These are phyloP conservation scores for Chalciporus piperatoides DNA, from an alignment of 1,284 basidiomycete species.

Conservation along the genomic window DNA sequence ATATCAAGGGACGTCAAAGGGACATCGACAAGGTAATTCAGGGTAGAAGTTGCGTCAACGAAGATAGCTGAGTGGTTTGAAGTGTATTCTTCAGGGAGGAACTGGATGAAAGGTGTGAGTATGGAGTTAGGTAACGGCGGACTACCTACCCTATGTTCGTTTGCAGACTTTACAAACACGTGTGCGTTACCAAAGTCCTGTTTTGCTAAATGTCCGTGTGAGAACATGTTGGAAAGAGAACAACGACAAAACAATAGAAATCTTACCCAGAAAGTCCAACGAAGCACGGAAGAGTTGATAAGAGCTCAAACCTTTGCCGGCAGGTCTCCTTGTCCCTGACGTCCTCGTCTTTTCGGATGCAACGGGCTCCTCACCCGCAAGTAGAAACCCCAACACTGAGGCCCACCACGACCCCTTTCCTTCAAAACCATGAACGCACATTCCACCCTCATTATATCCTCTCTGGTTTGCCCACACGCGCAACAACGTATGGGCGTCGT, in stretches of 20 bases:
- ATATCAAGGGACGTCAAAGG: constrained; percentile 69
- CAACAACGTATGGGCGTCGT: constrained; percentile 76
- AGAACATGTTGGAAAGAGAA: constrained; percentile 3
- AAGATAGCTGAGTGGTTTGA: constrained; percentile 55
- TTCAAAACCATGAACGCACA: constrained; percentile 68
- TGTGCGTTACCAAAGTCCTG: constrained; percentile 65
- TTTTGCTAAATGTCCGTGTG: constrained; percentile 46
- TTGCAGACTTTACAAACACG: constrained; percentile 58
- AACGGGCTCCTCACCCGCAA: constrained; percentile 62
- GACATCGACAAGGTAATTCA: constrained; percentile 81
- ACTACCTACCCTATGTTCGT: constrained; percentile 45
- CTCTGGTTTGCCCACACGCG: constrained; percentile 90
- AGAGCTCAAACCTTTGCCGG: constrained; percentile 75
- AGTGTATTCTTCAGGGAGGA: constrained; percentile 51
- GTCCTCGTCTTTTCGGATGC: constrained; percentile 25
- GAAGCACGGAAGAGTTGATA: constrained; percentile 85
- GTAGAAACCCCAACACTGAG: constrained; percentile 66
- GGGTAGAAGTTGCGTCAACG: constrained; percentile 75
- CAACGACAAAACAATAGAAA: neutral
- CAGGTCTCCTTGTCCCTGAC: constrained; percentile 46
- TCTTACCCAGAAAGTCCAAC: constrained; percentile 72
- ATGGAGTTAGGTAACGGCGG: constrained; percentile 6
- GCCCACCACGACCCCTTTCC: constrained; percentile 67
- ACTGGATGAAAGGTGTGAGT: constrained; percentile 38
- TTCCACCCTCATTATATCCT: constrained; percentile 61